These are phyloP conservation scores for Sporothrix dimorphospora DNA, from an alignment of 2,329 filamentous ascomycete species.

Conservation along the genomic window DNA sequence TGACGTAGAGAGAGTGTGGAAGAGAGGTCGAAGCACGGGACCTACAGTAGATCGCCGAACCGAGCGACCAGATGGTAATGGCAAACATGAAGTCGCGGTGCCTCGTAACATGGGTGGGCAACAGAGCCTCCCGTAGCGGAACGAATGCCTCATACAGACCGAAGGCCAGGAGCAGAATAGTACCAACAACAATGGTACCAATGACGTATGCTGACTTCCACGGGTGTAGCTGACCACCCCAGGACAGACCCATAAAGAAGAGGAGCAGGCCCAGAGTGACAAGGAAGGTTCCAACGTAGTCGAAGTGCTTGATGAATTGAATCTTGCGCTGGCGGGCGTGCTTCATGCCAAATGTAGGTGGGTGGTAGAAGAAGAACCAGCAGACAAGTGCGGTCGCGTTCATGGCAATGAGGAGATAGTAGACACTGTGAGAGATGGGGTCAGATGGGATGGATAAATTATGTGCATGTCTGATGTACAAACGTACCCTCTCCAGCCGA, in stretches of 20 bases:
- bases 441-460: not conserved
- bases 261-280: conserved; percentile 40
- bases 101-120: conserved; percentile 43
- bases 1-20: no score
- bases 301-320: conserved; percentile 39
- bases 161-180: not conserved
- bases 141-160: conserved; percentile 27
- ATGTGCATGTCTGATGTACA: not conserved
- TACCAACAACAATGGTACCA: conserved; percentile 33
- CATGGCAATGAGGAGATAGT: conserved; percentile 39
- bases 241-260: conserved; percentile 41
- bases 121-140: conserved; percentile 42
- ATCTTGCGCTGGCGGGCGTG: conserved; percentile 36
- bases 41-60: conserved; percentile 42
- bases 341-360: conserved; percentile 41
- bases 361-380: conserved; percentile 43
- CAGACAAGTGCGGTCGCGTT: conserved; percentile 38
- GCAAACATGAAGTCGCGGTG: conserved; percentile 42
- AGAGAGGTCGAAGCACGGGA: not conserved
- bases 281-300: conserved; percentile 41
- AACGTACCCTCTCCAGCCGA: conserved; percentile 38
- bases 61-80: conserved; percentile 41
- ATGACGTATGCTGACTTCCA: conserved; percentile 42
- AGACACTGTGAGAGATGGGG: conserved; percentile 19
- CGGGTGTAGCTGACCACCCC: conserved; percentile 40